Percentiles rank a stretch among this genome's conserved stretches.
phyloP scores from a whole-genome alignment of 1,139 yeast genomes.

The Saccharomyces hybrid region DNA sequence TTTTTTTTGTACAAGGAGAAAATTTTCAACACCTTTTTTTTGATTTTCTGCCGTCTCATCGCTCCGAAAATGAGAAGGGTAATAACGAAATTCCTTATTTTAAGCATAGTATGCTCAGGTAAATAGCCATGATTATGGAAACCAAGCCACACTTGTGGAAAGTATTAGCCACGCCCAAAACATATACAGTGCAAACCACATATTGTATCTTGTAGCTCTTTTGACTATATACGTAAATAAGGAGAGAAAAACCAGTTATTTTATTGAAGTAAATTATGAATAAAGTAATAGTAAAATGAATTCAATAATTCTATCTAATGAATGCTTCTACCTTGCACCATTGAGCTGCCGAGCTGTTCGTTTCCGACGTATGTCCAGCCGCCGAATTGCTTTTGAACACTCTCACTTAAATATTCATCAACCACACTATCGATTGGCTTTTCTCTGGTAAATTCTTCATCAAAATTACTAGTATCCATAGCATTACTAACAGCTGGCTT shows the following conservation, averaged over 20 bases:
- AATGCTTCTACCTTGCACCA: conserved; percentile 28
- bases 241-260: not conserved
- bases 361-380: no score
- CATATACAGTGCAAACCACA: not conserved
- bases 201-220: not conserved
- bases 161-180: not conserved
- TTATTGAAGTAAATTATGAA: not conserved
- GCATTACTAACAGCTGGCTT: conserved; percentile 87
- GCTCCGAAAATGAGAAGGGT: not conserved
- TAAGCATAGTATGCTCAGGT: not conserved
- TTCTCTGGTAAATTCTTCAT: no score
- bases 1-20: not conserved
- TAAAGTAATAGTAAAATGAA: not conserved
- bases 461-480: conserved; percentile 23
- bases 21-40: not conserved
- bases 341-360: conserved; percentile 14
- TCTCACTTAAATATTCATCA: no score
- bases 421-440: no score
- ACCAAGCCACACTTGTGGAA: not conserved
- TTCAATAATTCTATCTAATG: conserved; percentile 8
- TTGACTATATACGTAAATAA: not conserved
- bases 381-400: no score
- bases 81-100: not conserved
- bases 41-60: not conserved
- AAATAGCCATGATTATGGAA: not conserved